These are phyloP conservation scores for Termitomyces sp. DNA, from an alignment of 768 basidiomycete genomes.

Conservation along the genomic window DNA sequence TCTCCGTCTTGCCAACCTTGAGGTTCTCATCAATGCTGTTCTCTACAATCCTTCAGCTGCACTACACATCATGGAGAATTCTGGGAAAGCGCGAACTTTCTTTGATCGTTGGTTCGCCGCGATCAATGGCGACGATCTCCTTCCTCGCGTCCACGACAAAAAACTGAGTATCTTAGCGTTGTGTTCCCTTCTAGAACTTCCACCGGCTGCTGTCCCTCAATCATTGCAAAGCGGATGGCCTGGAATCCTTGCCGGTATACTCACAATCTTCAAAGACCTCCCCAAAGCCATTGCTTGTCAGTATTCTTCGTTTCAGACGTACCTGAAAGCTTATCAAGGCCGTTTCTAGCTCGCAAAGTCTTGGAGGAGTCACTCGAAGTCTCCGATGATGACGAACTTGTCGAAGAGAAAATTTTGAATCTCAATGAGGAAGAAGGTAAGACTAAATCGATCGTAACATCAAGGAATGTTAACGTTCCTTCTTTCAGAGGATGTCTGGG, in stretches of 20 bases:
- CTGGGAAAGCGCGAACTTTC: constrained; percentile 65
- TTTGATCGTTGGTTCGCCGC: constrained; percentile 82
- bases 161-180: constrained; percentile 74
- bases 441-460: constrained; percentile 6
- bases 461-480: not conserved
- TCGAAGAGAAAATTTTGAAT: constrained; percentile 52
- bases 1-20: constrained; percentile 71
- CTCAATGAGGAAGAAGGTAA: constrained; percentile 64
- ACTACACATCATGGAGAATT: constrained; percentile 65
- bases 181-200: constrained; percentile 71
- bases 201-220: constrained; percentile 49
- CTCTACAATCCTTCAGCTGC: constrained; percentile 80
- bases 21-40: constrained; percentile 77
- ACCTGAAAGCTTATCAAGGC: not conserved
- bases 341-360: constrained; percentile 48
- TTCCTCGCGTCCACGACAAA: constrained; percentile 89
- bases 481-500: constrained; percentile 76
- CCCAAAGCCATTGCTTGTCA: constrained; percentile 71
- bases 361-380: constrained; percentile 44
- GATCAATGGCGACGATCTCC: constrained; percentile 50
- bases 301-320: constrained; percentile 3
- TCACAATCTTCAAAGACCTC: constrained; percentile 72
- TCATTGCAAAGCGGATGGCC: constrained; percentile 67
- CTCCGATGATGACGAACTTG: constrained; percentile 38
- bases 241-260: constrained; percentile 60